Base-by-base conservation (phyloP, 176 grass and related monocot genomes). In the Zoysia pacifica region DNA sequence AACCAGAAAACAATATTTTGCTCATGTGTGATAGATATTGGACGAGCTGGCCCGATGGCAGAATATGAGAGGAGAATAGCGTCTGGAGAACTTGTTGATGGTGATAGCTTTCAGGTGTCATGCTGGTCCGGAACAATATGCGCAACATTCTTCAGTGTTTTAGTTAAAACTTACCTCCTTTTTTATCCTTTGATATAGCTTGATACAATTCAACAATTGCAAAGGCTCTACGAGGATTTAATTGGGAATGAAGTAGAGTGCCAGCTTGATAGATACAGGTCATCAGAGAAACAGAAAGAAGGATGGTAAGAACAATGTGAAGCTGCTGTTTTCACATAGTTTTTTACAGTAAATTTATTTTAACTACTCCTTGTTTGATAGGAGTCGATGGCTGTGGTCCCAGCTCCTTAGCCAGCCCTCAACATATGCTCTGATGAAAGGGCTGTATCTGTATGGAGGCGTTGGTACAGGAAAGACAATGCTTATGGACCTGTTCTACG, bases 301-400 rank as follows among this genome's bases (percentile, higher is more conserved):
- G 81, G 83, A 71, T 89, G 92, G 96, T 89, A 73, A 68, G 28
- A 59, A 8, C 28, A 5, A 7, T 73, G 76, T 65, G 42, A 53
- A 73, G 15, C 16, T 69, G 47, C 20, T 48, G 50, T 50, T 7
- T 75, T 86, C 37, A 80, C 48, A 48, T 80, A 20, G 49, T 82
- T 85, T 73, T n/a, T 19, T 56, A 41, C 13, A 48, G 9, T n/a
- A 68, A 42, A 78, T 41, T 47, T 76, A 19, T 72, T 13, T 52
- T 72, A 83, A 80, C 41, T 85, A 58, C 4, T 55, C 5, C 5
- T 80, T 87, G 6, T 87, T 61, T 83, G 5, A 78, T 72, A 98
- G 96, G 90, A 91, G 88, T 66, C 87, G 96, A 79, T 98, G 92
- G 96, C 65, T 98, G 48, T 98, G 96, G 96, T 91, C 96, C 28